phyloP scores from a whole-genome alignment of 2,329 filamentous ascomycete genomes.

The Cordyceps pruinosa region DNA sequence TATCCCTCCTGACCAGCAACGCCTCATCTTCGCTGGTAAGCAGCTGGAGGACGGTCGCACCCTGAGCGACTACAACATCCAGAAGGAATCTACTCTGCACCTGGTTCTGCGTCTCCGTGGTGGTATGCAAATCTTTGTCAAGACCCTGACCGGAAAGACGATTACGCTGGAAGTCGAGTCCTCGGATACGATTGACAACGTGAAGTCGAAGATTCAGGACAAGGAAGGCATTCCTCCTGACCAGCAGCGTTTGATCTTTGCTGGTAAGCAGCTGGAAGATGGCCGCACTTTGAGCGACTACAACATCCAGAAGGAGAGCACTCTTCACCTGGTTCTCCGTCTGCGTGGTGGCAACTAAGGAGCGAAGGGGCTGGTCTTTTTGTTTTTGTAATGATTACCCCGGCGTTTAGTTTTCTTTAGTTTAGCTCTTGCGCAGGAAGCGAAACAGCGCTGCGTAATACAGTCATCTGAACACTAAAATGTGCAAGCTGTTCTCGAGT shows the following conservation, averaged over 20 bases:
- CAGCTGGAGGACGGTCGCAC: conserved; percentile 86
- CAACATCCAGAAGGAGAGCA: conserved; percentile 93
- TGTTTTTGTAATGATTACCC: conserved; percentile 1
- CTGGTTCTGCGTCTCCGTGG: conserved; percentile 74
- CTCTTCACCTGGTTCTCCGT: conserved; percentile 78
- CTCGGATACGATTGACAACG: conserved; percentile 89
- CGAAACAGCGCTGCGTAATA: conserved; percentile 13
- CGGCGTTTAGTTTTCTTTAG: conserved; percentile 15
- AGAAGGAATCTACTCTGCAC: conserved; percentile 81
- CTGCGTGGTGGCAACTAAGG: conserved; percentile 67
- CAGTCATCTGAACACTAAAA: conserved; percentile 11
- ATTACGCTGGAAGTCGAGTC: conserved; percentile 89
- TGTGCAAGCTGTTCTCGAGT: not conserved
- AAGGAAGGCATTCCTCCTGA: conserved; percentile 97
- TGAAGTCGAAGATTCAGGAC: conserved; percentile 96
- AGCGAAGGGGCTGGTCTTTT: conserved; percentile 22
- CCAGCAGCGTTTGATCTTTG: conserved; percentile 93
- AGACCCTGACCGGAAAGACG: conserved; percentile 88
- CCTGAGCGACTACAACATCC: conserved; percentile 92
- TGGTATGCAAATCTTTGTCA: conserved; percentile 73
- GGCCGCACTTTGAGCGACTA: conserved; percentile 86
- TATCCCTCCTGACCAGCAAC: conserved; percentile 91
- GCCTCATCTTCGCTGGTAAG: conserved; percentile 36
- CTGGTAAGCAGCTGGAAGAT: conserved; percentile 92
- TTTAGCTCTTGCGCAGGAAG: conserved; percentile 12